phyloP scores from a whole-genome alignment of 805 yeast species.

The Phaffomyces antillensis region DNA sequence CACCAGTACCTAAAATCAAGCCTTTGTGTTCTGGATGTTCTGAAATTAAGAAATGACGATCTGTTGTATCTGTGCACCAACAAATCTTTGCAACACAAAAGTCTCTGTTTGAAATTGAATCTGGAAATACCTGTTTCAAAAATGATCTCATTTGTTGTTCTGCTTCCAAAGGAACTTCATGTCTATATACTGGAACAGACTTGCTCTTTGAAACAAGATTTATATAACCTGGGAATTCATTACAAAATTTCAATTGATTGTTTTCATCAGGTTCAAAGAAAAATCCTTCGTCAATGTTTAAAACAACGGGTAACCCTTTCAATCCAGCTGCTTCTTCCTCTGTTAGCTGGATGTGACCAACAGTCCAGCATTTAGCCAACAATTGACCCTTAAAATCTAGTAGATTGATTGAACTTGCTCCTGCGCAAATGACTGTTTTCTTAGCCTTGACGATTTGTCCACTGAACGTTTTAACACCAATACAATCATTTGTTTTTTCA shows the following conservation, averaged over 20 bases:
- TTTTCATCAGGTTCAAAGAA: constrained; percentile 34
- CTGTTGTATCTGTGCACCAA: constrained; percentile 33
- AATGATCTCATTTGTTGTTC: constrained; percentile 27
- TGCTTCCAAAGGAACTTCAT: constrained; percentile 28
- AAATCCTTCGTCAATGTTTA: constrained; percentile 33
- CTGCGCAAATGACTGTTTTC: constrained; percentile 30
- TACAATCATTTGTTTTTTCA: constrained; percentile 18
- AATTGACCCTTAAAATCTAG: constrained; percentile 31
- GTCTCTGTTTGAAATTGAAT: constrained; percentile 22
- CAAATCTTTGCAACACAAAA: constrained; percentile 27
- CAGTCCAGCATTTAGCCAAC: constrained; percentile 34
- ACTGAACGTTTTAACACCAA: constrained; percentile 24
- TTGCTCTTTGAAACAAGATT: constrained; percentile 13
- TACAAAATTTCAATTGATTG: constrained; percentile 31
- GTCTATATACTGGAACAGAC: constrained; percentile 26
- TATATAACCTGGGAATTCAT: constrained; percentile 34
- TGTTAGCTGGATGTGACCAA: constrained; percentile 32
- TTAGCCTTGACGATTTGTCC: constrained; percentile 24
- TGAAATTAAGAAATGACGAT: constrained; percentile 26
- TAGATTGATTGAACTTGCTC: constrained; percentile 31
- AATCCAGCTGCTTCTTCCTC: constrained; percentile 26
- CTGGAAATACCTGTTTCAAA: constrained; percentile 27
- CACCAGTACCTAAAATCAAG: constrained; percentile 29
- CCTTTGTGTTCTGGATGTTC: constrained; percentile 25
- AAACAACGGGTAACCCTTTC: constrained; percentile 30